phyloP scores from a whole-genome alignment of 148 eudicot genomes.

The Drosera capensis region DNA sequence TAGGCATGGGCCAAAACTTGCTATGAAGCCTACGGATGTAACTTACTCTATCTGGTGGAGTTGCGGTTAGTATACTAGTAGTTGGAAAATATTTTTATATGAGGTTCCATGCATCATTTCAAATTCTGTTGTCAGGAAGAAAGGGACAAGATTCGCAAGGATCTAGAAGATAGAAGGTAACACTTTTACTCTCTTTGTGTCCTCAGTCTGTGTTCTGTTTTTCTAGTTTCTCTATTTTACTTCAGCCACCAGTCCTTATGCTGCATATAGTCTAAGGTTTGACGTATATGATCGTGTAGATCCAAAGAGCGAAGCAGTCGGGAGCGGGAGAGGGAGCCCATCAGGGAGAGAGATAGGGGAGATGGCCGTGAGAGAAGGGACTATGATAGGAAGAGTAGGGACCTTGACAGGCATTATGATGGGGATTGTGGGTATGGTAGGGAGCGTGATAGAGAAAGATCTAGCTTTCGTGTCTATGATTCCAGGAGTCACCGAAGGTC shows the following conservation, averaged over 20 bases:
- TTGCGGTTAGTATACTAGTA: no score
- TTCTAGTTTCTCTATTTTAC: not conserved
- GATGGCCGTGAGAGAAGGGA: conserved; percentile 52
- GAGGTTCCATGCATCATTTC: conserved; percentile 1
- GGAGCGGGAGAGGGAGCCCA: conserved; percentile 48
- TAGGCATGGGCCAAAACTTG: no score
- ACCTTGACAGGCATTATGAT: conserved; percentile 48
- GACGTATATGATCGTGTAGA: conserved; percentile 18
- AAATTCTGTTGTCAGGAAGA: conserved; percentile 53
- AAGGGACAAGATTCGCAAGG: conserved; percentile 53
- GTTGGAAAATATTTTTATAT: not conserved
- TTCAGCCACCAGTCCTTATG: no score
- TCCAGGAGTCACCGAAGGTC: conserved; percentile 74
- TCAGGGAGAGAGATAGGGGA: conserved; percentile 52
- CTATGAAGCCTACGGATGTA: no score
- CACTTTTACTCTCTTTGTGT: not conserved
- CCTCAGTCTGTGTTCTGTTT: not conserved
- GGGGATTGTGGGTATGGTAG: conserved; percentile 45
- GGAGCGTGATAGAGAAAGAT: conserved; percentile 56
- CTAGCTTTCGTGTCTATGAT: conserved; percentile 39
- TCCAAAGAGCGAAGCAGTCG: conserved; percentile 70
- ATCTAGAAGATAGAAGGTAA: conserved; percentile 63
- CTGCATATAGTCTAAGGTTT: not conserved
- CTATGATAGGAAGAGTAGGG: conserved; percentile 58
- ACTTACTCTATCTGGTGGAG: no score